Evolutionary conservation across 768 basidiomycete species (phyloP).

Genomic region (Boletellus ananiceps): DNA sequence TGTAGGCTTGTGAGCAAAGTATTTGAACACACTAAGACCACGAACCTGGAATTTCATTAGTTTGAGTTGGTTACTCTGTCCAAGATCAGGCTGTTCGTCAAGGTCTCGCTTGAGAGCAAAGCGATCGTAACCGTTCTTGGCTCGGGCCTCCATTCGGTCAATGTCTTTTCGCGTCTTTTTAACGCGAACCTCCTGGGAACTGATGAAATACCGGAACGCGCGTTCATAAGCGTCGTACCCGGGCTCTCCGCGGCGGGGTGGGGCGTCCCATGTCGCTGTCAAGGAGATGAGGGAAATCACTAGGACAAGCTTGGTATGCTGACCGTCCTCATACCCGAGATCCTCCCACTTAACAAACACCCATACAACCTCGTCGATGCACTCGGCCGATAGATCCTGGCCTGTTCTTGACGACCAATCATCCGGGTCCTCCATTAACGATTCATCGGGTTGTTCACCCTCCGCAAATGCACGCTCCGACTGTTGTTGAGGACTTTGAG

Average conservation of each 20-base stretch:
- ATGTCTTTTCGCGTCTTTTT: constrained; percentile 41
- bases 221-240: constrained; percentile 59
- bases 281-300: background rate
- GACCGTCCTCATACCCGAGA: constrained; percentile 89
- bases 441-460: constrained; percentile 60
- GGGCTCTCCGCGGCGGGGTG: constrained; percentile 55
- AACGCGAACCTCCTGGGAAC: constrained; percentile 57
- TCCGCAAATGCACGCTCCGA: constrained; percentile 42
- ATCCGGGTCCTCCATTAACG: constrained; percentile 54
- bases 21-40: constrained; percentile 8
- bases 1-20: constrained; percentile 25
- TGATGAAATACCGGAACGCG: constrained; percentile 66
- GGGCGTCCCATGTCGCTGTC: constrained; percentile 90
- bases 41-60: constrained; percentile 86
- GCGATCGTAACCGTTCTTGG: constrained; percentile 50
- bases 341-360: constrained; percentile 92
- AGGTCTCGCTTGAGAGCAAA: constrained; percentile 39
- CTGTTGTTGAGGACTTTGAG: constrained; percentile 21
- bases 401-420: constrained; percentile 48
- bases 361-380: constrained; percentile 67
- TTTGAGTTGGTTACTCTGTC: constrained; percentile 55
- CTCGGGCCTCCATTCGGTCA: constrained; percentile 47
- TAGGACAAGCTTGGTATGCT: constrained; percentile 16
- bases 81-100: constrained; percentile 58
- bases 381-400: constrained; percentile 36